These are phyloP conservation scores for Trypanosoma boissoni DNA, from an alignment of 208 protist species.

Conservation along the genomic window DNA sequence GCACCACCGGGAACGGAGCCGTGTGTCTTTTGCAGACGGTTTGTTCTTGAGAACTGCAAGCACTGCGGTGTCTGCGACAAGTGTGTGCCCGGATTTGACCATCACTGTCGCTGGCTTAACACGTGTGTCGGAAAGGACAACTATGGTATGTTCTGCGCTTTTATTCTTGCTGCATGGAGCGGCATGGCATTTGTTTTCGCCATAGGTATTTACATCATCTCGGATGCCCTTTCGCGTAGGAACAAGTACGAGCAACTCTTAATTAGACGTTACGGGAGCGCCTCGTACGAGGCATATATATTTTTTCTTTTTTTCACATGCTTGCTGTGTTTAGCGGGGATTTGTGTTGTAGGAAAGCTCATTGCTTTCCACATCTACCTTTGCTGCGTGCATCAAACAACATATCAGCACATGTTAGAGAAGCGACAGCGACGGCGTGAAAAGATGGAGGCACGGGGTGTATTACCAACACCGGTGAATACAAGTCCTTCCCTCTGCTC, in stretches of 20 bases:
- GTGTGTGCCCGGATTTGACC: constrained; percentile 89
- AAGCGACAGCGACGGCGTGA: constrained; percentile 61
- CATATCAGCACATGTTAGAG: constrained; percentile 72
- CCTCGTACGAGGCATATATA: constrained; percentile 40
- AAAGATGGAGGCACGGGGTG: constrained; percentile 22
- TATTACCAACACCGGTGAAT: constrained; percentile 1
- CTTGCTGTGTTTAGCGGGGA: constrained; percentile 27
- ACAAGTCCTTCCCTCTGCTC: constrained; percentile 16
- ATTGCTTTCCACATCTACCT: constrained; percentile 81
- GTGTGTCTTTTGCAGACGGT: constrained; percentile 83
- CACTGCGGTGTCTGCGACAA: constrained; percentile 91
- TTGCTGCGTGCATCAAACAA: constrained; percentile 47
- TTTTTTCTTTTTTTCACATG: constrained; percentile 65
- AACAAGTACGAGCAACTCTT: constrained; percentile 44
- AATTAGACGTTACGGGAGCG: constrained; percentile 8
- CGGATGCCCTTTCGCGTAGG: constrained; percentile 37
- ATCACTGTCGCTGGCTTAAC: constrained; percentile 93
- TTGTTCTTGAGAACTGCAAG: constrained; percentile 67
- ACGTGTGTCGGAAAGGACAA: constrained; percentile 82
- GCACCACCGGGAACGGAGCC: constrained; percentile 43
- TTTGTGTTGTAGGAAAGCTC: constrained; percentile 56
- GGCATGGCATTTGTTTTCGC: constrained; percentile 58
- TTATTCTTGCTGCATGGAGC: constrained; percentile 63
- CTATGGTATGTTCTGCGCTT: constrained; percentile 71
- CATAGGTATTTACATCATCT: constrained; percentile 61